These are phyloP conservation scores for Diaporthe sp. DNA, from an alignment of 2,329 filamentous ascomycete species.

Conservation along the genomic window DNA sequence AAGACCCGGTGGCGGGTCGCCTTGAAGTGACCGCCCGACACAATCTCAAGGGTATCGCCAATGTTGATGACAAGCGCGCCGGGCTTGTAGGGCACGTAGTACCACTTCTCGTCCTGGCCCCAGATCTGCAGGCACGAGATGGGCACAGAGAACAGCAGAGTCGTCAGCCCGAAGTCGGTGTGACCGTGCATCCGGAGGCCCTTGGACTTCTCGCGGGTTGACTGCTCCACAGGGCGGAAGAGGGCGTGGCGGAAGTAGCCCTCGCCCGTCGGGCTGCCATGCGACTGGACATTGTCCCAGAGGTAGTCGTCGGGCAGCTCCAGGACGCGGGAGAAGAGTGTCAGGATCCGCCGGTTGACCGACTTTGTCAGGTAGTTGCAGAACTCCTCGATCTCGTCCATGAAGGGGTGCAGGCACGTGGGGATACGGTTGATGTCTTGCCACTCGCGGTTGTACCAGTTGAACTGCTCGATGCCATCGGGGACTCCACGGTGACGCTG, in stretches of 20 bases:
- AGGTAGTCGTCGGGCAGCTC: conserved; percentile 61
- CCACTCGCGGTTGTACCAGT: conserved; percentile 65
- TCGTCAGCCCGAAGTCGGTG: conserved; percentile 63
- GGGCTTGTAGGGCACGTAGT: conserved; percentile 59
- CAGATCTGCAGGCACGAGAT: conserved; percentile 63
- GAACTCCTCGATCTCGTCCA: conserved; percentile 61
- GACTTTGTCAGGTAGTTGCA: conserved; percentile 61
- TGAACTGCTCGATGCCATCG: conserved; percentile 69
- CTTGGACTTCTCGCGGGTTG: conserved; percentile 50
- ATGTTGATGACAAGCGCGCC: conserved; percentile 65
- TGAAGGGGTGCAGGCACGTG: conserved; percentile 61
- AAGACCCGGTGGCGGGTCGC: conserved; percentile 60
- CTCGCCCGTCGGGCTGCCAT: conserved; percentile 57
- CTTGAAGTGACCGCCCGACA: conserved; percentile 62
- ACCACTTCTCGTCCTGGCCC: conserved; percentile 60
- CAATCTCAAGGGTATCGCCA: conserved; percentile 59
- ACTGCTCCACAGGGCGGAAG: conserved; percentile 54
- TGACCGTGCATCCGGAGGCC: conserved; percentile 62
- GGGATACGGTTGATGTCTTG: conserved; percentile 58
- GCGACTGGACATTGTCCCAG: conserved; percentile 60
- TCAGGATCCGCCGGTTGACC: conserved; percentile 59
- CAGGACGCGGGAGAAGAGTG: conserved; percentile 58
- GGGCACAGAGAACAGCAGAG: conserved; percentile 61
- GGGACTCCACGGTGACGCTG: conserved; percentile 57
- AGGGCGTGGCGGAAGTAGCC: conserved; percentile 63